Percentiles rank a stretch among this genome's conserved stretches.
Evolutionary conservation across 805 yeast species (phyloP).

Genomic region (Nakazawaea wyomingensis): DNA sequence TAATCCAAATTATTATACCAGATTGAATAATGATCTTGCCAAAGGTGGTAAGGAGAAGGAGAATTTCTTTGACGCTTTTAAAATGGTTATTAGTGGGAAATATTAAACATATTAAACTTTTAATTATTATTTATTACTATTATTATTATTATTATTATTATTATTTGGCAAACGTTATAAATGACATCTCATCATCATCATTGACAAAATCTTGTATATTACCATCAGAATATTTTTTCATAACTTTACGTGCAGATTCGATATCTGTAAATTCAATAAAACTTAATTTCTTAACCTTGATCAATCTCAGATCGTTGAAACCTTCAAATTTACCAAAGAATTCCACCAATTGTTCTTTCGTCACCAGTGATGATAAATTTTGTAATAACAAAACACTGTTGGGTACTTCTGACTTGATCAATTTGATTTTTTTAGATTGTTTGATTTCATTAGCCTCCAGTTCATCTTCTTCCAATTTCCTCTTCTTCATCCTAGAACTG

Average conservation of each 20-base stretch:
- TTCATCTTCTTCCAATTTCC: constrained; percentile 18
- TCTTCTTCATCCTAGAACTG: constrained; percentile 14
- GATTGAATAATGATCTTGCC: constrained; percentile 63
- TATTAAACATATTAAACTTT: constrained; percentile 23
- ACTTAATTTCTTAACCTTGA: constrained; percentile 64
- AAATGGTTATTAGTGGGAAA: constrained; percentile 74
- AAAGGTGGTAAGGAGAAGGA: constrained; percentile 63
- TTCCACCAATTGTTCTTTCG: constrained; percentile 34
- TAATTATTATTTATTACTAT: constrained; percentile 7
- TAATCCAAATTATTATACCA: constrained; percentile 70
- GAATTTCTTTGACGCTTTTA: constrained; percentile 56
- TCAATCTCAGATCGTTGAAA: constrained; percentile 60
- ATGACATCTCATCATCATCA: constrained; percentile 17
- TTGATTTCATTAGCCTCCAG: background rate
- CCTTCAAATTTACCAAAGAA: constrained; percentile 53
- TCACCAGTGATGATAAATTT: constrained; percentile 43
- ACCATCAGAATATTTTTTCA: constrained; percentile 18
- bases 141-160: background rate
- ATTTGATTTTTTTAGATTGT: constrained; percentile 17
- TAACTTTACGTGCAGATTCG: constrained; percentile 34
- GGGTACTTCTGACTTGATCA: constrained; percentile 42
- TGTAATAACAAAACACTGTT: constrained; percentile 67
- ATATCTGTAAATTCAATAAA: constrained; percentile 73
- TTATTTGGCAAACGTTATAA: constrained; percentile 27
- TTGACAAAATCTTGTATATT: constrained; percentile 10